Conservation (phyloP, 192 early-diverging fungal genomes). For the Coemansia sp. region DNA sequence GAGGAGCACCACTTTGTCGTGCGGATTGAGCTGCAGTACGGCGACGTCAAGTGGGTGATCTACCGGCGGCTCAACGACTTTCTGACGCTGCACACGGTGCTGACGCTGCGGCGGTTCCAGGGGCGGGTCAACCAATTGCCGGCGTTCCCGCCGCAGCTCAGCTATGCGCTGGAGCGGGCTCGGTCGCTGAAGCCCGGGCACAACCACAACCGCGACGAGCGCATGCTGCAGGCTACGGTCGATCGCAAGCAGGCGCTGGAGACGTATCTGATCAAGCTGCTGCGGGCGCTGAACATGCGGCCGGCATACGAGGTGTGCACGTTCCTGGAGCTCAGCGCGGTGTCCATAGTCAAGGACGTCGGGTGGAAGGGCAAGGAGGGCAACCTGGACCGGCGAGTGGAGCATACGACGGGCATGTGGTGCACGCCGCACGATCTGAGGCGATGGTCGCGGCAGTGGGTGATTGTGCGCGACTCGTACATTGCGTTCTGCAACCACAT, state of each 20-base stretch:
- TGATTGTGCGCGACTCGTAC: constrained; percentile 71
- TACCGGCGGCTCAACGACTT: constrained; percentile 65
- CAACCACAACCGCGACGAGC: constrained; percentile 9
- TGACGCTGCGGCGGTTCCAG: constrained; percentile 56
- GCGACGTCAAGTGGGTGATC: constrained; percentile 77
- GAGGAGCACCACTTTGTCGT: constrained; percentile 56
- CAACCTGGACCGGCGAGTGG: constrained; percentile 64
- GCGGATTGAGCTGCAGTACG: constrained; percentile 74
- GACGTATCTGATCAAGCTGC: constrained; percentile 58
- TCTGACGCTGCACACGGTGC: constrained; percentile 60
- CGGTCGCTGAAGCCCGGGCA: constrained; percentile 37
- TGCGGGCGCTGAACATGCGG: constrained; percentile 59
- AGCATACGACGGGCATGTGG: constrained; percentile 54
- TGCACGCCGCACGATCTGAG: constrained; percentile 49
- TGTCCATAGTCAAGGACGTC: constrained; percentile 72
- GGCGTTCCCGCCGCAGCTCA: constrained; percentile 47
- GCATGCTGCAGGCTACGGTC: constrained; percentile 42
- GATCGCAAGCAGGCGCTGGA: constrained; percentile 62
- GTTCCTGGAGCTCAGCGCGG: constrained; percentile 71
- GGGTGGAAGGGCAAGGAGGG: constrained; percentile 86
- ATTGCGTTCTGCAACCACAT: constrained; percentile 55
- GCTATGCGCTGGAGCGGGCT: constrained; percentile 42
- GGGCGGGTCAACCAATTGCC: constrained; percentile 42
- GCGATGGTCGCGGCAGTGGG: constrained; percentile 68
- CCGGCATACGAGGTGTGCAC: constrained; percentile 71